Percentiles rank a stretch among this genome's conserved stretches.
Conservation (phyloP, 306 rosid species). For the Ormosia semicastrata region DNA sequence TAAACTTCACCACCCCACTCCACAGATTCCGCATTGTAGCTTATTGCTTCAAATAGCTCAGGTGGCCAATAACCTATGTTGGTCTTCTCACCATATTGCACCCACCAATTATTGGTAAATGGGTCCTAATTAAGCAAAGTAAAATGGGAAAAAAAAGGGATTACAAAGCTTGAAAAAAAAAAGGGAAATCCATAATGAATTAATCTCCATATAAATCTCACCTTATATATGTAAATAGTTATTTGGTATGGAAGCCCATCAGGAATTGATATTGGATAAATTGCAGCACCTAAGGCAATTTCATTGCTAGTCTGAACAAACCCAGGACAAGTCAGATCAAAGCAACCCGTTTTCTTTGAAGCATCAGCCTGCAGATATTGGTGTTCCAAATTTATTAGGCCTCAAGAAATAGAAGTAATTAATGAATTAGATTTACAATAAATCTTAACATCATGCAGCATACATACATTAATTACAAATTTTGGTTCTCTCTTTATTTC, state of each 20-base stretch:
- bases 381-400: background rate
- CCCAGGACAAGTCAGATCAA: conserved; percentile 75
- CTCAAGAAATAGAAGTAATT: background rate
- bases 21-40: conserved; percentile 47
- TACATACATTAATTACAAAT: background rate
- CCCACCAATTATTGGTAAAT: conserved; percentile 61
- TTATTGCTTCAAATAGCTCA: conserved; percentile 37
- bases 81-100: conserved; percentile 53
- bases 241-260: conserved; percentile 42
- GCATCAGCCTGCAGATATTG: conserved; percentile 50
- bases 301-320: conserved; percentile 61
- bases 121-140: conserved; percentile 43
- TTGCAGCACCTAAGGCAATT: conserved; percentile 55
- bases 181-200: background rate
- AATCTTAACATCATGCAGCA: background rate
- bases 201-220: background rate
- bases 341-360: conserved; percentile 66
- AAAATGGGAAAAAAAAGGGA: background rate
- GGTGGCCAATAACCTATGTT: conserved; percentile 70
- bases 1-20: conserved; percentile 87
- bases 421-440: background rate
- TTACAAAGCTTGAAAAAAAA: background rate
- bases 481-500: background rate
- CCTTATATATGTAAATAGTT: conserved; percentile 46
- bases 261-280: conserved; percentile 41